A percentile compares a stretch with the other conserved stretches of the same genome.
phyloP scores from a whole-genome alignment of 1,284 basidiomycete species.

The Papiliotrema nemorosa region DNA sequence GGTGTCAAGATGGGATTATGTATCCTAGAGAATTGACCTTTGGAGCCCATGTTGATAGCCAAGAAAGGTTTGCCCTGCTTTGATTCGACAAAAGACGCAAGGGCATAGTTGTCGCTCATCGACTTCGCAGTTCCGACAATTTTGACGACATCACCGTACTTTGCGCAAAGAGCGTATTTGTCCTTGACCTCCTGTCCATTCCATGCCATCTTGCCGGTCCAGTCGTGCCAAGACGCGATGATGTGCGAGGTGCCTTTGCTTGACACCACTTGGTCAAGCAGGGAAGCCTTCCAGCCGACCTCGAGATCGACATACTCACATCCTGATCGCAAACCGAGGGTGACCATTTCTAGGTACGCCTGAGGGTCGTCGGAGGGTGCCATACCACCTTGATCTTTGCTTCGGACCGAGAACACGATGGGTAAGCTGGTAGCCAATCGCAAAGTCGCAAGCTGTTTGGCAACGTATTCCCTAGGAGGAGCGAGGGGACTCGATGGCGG shows the following conservation, averaged over 20 bases:
- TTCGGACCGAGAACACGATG: conserved; percentile 88
- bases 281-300: conserved; percentile 65
- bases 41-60: conserved; percentile 88
- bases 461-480: conserved; percentile 70
- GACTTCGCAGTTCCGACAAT: conserved; percentile 78
- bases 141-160: conserved; percentile 85
- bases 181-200: conserved; percentile 62
- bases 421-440: conserved; percentile 76
- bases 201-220: conserved; percentile 83
- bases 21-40: conserved; percentile 85
- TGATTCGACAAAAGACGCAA: conserved; percentile 62
- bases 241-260: conserved; percentile 72
- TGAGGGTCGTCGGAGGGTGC: conserved; percentile 76
- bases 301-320: conserved; percentile 95
- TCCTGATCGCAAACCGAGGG: conserved; percentile 74
- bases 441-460: conserved; percentile 74
- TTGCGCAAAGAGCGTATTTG: conserved; percentile 64
- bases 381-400: conserved; percentile 81
- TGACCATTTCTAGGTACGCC: conserved; percentile 73
- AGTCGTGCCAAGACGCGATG: conserved; percentile 93
- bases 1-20: conserved; percentile 83
- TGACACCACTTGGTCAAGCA: conserved; percentile 60
- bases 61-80: conserved; percentile 68
- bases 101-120: conserved; percentile 73
- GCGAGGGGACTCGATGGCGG: conserved; percentile 55